Evolutionary conservation across 805 yeast species (phyloP), one percentile per base, ranked within the genome.

Genomic region (Hanseniaspora pseudoguilliermondii): DNA sequence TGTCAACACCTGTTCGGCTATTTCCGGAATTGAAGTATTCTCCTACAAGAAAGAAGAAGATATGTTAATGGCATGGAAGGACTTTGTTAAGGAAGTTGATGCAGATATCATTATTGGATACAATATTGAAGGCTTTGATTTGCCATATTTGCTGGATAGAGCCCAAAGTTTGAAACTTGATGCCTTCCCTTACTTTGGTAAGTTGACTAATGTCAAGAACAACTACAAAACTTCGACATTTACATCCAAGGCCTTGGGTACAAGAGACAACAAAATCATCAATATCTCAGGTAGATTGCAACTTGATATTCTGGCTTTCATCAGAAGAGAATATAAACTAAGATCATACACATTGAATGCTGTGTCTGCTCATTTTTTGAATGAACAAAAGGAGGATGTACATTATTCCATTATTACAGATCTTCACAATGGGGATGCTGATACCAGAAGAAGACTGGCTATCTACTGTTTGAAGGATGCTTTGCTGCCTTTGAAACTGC

Each of bases 381-480:
- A 86, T 29, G 98, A 95, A 65, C 98, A 93, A 64, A 93, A 93
- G 64, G 99, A 93, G 71, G 99, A 93, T 66, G 99, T 93, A 11
- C 97, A 90, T 59, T 96, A 91, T 67, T 87, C 97, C 3, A 91
- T 91, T 61, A 93, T 93, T 68, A 88, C 98, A 0, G 95, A 87
- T 54, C 74, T 93, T 56, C 97, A 93, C 63, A 87, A 90, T 62
- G 97, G 97, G 47, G 86, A 81, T 34, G 77, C 86, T 29, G 97
- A 93, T 63, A 86, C 97, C 0, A 81, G 99, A 71, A 75, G 97
- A 69, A 78, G 99, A 59, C 74, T 93, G 64, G 99, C 99, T 0
- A 97, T 93, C 6, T 93, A 93, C 69, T 93, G 99, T 76, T 73
- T 93, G 63, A 93, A 93, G 64, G 99, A 93, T 74, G 96, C 98